Base-by-base conservation (phyloP, 345 rosid species). In the Clausena lansium region DNA sequence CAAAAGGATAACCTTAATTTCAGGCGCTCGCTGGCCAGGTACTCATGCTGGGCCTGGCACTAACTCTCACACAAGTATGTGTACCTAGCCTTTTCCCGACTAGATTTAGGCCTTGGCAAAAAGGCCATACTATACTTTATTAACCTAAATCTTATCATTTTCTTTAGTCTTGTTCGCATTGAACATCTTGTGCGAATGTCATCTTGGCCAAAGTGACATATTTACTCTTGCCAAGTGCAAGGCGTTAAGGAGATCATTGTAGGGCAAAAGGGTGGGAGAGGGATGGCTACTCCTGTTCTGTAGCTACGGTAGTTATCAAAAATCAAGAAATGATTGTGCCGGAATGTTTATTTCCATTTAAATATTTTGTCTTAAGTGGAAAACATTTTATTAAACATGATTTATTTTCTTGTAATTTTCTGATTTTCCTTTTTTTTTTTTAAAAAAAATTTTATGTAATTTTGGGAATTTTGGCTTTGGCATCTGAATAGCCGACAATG, bases 151-250 rank as follows among this genome's bases (percentile, higher is more conserved):
- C 38, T 11, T 71, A 30, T 33, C 22, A 55, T 54, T 55, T 71
- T 17, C 9, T 71, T 19, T 52, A 4, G 20, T n/a, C 32, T 71
- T 71, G 75, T 55, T 54, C 50, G 13, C 24, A 6, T 22, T 6
- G 24, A 55, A 19, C 55, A 27, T 55, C 32, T 22, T 33, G 63
- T 54, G 25, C 4, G 3, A 28, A 47, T 70, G 59, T 17, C 38
- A 13, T 70, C 39, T 70, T 70, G 73, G 24, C 25, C 25, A 58
- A 28, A 70, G 73, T 70, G 39, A 41, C 39, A 70, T 70, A 28
- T 70, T 70, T 70, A 22, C 60, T 14, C 38, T 17, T 28, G 32
- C 13, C 9, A 50, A 54, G 17, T 9, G 38, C 30, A 69, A 14
- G 58, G 57, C 22, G 24, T 19, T 50, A 9, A 50, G 52, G 60